A percentile compares a stretch with the other conserved stretches of the same genome.
These are phyloP conservation scores for Scedosporium boydii DNA, from an alignment of 2,329 filamentous ascomycete species.

Conservation along the genomic window DNA sequence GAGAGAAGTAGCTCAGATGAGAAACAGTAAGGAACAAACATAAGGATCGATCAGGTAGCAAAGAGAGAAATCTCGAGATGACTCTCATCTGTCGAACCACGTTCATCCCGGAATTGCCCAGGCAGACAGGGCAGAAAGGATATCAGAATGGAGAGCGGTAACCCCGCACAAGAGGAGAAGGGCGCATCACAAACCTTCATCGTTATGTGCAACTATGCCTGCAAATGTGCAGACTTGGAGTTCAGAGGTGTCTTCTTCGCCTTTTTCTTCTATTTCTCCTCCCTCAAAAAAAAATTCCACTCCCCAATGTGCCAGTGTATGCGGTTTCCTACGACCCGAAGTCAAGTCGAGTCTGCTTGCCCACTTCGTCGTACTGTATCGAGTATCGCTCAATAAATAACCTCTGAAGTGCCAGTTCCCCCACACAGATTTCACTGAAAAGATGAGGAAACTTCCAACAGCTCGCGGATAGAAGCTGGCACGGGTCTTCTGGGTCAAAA, in stretches of 20 bases:
- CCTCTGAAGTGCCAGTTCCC: background rate
- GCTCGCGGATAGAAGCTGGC: too few species aligned
- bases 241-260: background rate
- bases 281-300: background rate
- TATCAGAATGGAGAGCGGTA: background rate
- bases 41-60: background rate
- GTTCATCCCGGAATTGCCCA: background rate
- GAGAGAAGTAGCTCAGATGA: background rate
- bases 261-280: background rate
- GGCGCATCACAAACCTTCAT: conserved; percentile 3
- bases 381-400: too few species aligned
- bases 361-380: too few species aligned
- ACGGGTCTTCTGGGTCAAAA: too few species aligned
- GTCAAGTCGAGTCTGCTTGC: too few species aligned
- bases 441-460: too few species aligned
- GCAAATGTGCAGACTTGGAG: background rate
- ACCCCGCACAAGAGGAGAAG: background rate
- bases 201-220: background rate
- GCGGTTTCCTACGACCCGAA: too few species aligned
- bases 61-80: too few species aligned
- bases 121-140: background rate
- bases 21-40: background rate
- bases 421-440: too few species aligned
- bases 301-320: background rate
- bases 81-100: too few species aligned